Evolutionary conservation across 2,329 filamentous ascomycete species (phyloP).

Genomic region (Exophiala calicioides): DNA sequence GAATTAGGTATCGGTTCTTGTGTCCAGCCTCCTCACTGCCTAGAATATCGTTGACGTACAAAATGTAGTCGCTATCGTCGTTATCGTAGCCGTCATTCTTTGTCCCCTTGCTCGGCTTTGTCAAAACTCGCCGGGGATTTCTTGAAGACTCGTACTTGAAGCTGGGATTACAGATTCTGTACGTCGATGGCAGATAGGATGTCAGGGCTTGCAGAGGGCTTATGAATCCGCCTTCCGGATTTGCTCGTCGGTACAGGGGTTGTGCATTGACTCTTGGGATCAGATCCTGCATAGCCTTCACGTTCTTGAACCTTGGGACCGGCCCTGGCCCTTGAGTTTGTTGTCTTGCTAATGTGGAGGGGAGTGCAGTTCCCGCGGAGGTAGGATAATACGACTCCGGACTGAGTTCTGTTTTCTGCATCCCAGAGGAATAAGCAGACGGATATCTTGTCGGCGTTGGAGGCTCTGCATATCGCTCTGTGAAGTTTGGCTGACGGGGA

Average conservation of each 20-base stretch:
- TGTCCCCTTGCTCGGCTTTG: constrained; percentile 95
- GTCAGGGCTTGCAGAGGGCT: constrained; percentile 96
- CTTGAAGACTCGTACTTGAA: constrained; percentile 99
- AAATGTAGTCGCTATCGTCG: constrained; percentile 97
- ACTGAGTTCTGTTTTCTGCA: constrained; percentile 68
- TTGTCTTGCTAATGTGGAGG: constrained; percentile 47
- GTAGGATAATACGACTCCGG: constrained; percentile 71
- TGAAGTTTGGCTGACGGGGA: constrained; percentile 57
- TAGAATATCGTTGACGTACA: constrained; percentile 98
- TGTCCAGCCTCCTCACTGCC: constrained; percentile 97
- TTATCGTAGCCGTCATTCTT: constrained; percentile 99
- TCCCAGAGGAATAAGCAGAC: constrained; percentile 71
- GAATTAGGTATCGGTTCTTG: constrained; percentile 97
- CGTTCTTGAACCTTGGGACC: constrained; percentile 84
- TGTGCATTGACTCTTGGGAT: constrained; percentile 82
- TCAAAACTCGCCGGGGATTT: constrained; percentile 91
- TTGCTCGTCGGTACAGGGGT: constrained; percentile 86
- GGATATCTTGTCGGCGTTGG: constrained; percentile 41
- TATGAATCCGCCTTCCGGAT: constrained; percentile 96
- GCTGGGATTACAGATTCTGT: constrained; percentile 94
- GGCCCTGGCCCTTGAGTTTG: constrained; percentile 60
- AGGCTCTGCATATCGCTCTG: constrained; percentile 37
- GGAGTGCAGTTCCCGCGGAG: constrained; percentile 60
- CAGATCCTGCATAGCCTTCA: constrained; percentile 71
- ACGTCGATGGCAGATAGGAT: constrained; percentile 87